Percentiles rank a stretch among this genome's conserved stretches.
Conservation (phyloP, 2,329 filamentous ascomycete genomes). For the Ascochyta koolunga region DNA sequence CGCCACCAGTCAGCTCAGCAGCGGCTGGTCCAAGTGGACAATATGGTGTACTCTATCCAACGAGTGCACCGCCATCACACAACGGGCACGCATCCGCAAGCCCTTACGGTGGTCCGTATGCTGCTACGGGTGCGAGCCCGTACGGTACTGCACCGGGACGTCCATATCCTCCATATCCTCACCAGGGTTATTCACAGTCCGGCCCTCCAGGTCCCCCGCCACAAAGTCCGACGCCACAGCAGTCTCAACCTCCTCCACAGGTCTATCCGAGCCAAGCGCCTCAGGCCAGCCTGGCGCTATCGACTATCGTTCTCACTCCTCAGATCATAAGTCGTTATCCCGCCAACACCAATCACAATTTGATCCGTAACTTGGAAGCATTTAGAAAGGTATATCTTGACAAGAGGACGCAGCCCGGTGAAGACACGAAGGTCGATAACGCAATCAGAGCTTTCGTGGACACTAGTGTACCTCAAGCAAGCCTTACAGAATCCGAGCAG, state of each 20-base stretch:
- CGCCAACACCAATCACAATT: constrained; percentile 30
- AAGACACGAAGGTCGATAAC: constrained; percentile 41
- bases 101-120: constrained; percentile 40
- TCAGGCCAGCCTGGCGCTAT: constrained; percentile 2
- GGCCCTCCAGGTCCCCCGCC: constrained; percentile 19
- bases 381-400: constrained; percentile 42
- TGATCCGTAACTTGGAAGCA: constrained; percentile 43
- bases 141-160: constrained; percentile 33
- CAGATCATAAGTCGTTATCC: constrained; percentile 42
- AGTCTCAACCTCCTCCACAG: constrained; percentile 14
- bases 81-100: constrained; percentile 27
- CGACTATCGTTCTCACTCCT: constrained; percentile 16
- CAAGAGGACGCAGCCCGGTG: constrained; percentile 28
- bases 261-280: constrained; percentile 3
- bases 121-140: constrained; percentile 35
- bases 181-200: constrained; percentile 27
- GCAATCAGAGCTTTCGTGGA: constrained; percentile 41
- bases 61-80: constrained; percentile 36
- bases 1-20: constrained; percentile 30
- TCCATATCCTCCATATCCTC: constrained; percentile 38
- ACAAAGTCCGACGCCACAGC: constrained; percentile 10
- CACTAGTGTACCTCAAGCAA: constrained; percentile 29
- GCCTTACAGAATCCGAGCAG: constrained; percentile 32
- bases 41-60: constrained; percentile 45
- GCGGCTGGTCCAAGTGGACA: constrained; percentile 32